Evolutionary conservation across 139 green algal genomes (phyloP).

Genomic region (Pleodorina starrii): DNA sequence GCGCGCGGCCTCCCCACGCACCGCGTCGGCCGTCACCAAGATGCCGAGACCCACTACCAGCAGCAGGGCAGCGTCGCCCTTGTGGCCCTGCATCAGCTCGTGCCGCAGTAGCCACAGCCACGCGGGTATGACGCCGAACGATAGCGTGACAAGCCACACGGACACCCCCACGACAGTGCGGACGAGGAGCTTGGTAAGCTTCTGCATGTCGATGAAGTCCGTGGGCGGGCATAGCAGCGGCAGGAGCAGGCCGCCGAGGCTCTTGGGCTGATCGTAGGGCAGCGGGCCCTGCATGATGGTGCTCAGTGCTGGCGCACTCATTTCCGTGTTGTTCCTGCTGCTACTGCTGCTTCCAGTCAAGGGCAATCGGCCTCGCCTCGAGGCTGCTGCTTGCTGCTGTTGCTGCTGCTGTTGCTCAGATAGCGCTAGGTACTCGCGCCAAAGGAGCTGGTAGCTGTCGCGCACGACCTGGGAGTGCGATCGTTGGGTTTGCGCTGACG

Average conservation of each 20-base stretch:
- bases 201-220: conserved; percentile 14
- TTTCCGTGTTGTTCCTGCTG: neutral
- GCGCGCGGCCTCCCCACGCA: neutral
- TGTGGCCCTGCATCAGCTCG: neutral
- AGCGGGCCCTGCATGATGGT: conserved; percentile 17
- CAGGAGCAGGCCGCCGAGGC: neutral
- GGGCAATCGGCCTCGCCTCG: no score
- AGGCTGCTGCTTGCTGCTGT: neutral
- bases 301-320: neutral
- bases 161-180: neutral
- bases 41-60: neutral
- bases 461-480: neutral
- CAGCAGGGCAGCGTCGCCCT: neutral
- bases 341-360: neutral
- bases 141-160: neutral
- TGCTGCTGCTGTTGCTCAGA: neutral
- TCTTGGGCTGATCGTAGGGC: conserved; percentile 33
- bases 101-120: conserved; percentile 37
- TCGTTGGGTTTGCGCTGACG: no score
- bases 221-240: conserved; percentile 15
- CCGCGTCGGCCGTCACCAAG: neutral
- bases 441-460: conserved; percentile 25
- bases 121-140: neutral
- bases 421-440: conserved; percentile 8
- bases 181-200: neutral